These are phyloP conservation scores for Eutrema japonicum DNA, from an alignment of 345 rosid genomes.

Conservation along the genomic window DNA sequence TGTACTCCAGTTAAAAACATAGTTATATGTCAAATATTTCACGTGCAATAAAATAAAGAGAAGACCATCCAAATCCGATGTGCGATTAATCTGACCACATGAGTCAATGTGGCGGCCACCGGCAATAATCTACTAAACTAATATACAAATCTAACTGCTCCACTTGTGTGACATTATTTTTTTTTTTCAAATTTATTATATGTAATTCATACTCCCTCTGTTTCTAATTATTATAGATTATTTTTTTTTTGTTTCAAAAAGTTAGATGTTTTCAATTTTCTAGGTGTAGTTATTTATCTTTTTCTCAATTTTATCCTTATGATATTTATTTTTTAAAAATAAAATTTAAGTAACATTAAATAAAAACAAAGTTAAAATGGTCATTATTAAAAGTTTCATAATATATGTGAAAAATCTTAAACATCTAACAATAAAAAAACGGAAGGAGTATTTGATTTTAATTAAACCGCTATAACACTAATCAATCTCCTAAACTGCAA, in stretches of 20 bases:
- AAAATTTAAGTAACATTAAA: too few relatives aligned
- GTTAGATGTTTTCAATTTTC: too few relatives aligned
- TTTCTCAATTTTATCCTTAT: too few relatives aligned
- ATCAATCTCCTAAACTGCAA: neutral
- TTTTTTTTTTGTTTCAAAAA: too few relatives aligned
- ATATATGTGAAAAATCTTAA: too few relatives aligned
- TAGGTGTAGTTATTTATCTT: too few relatives aligned
- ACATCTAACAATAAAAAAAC: too few relatives aligned
- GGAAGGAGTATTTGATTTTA: too few relatives aligned
- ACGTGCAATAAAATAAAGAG: constrained; percentile 28
- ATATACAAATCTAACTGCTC: constrained; percentile 32
- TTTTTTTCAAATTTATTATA: neutral
- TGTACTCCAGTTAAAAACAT: neutral
- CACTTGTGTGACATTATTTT: constrained; percentile 15
- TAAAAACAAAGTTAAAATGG: too few relatives aligned
- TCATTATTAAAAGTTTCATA: too few relatives aligned
- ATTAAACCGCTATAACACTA: neutral
- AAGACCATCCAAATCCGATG: constrained; percentile 30
- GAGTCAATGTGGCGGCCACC: constrained; percentile 46
- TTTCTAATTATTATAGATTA: too few relatives aligned
- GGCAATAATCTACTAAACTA: constrained; percentile 11
- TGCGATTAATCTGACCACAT: constrained; percentile 30
- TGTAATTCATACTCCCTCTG: neutral
- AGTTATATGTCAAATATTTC: neutral
- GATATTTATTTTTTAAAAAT: too few relatives aligned